phyloP scores from a whole-genome alignment of 2,329 filamentous ascomycete species.

The Stachybotrys elegans region DNA sequence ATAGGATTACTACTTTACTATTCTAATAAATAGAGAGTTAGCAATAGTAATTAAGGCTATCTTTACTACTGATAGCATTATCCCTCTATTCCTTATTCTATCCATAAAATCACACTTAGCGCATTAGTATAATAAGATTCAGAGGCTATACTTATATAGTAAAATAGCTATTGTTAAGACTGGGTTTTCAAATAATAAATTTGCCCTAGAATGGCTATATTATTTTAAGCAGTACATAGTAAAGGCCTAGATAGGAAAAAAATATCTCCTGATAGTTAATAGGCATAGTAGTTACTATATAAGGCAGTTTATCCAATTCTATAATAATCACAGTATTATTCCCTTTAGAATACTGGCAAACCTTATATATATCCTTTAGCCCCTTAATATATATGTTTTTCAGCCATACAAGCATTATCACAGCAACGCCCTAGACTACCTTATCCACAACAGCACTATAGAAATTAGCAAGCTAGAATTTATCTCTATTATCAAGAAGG shows the following conservation, averaged over 20 bases:
- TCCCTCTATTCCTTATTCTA: slow-evolving; percentile 8
- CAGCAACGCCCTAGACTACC: neutral
- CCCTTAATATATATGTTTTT: slow-evolving; percentile 2
- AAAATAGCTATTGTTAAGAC: neutral
- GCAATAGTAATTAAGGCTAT: slow-evolving; percentile 6
- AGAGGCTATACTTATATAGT: neutral
- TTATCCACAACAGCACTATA: neutral
- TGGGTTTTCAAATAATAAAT: neutral
- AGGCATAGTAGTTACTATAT: slow-evolving; percentile 1
- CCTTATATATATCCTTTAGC: slow-evolving; percentile 2
- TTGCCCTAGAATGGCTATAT: slow-evolving; percentile 2
- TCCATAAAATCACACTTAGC: neutral
- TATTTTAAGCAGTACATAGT: neutral
- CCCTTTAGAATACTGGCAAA: slow-evolving; percentile 2
- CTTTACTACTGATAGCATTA: neutral
- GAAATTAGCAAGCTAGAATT: neutral
- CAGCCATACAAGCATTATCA: neutral
- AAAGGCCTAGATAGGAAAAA: neutral
- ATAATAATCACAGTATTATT: slow-evolving; percentile 1
- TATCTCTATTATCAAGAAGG: neutral
- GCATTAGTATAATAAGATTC: neutral
- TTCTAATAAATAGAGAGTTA: slow-evolving; percentile 3
- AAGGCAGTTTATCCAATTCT: slow-evolving; percentile 1
- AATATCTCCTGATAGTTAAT: slow-evolving; percentile 4
- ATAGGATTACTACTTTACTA: slow-evolving; percentile 2